Conservation (phyloP, 305 asterid species). For the Rubia balearica region DNA sequence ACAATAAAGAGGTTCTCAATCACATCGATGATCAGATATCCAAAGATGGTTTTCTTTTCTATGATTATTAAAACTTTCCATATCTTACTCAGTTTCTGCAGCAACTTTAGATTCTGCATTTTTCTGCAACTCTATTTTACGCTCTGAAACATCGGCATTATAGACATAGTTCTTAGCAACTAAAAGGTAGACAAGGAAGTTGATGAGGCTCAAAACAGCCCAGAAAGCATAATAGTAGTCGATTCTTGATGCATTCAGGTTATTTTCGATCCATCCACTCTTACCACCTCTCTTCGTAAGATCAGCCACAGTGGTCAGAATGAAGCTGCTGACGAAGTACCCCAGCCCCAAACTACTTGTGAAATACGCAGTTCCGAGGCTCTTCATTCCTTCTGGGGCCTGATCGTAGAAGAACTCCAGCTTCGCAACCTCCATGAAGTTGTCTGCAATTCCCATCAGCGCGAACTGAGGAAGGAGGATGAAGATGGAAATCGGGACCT, state of each 20-base stretch:
- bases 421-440: conserved; percentile 53
- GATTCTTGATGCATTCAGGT: conserved; percentile 47
- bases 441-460: conserved; percentile 50
- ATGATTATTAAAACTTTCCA: not conserved
- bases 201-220: conserved; percentile 39
- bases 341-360: conserved; percentile 61
- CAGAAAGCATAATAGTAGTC: conserved; percentile 55
- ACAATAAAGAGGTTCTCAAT: not conserved
- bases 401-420: conserved; percentile 66
- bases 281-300: conserved; percentile 38
- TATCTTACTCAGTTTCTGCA: not conserved
- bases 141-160: conserved; percentile 26
- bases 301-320: conserved; percentile 50
- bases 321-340: conserved; percentile 44
- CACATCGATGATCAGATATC: not conserved
- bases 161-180: conserved; percentile 47
- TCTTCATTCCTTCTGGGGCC: conserved; percentile 67
- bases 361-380: conserved; percentile 65
- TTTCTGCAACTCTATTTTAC: conserved; percentile 21
- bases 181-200: conserved; percentile 41
- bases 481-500: conserved; percentile 46
- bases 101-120: conserved; percentile 8
- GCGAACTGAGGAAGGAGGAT: conserved; percentile 56
- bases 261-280: conserved; percentile 58
- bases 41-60: not conserved